Evolutionary conservation across 2,329 filamentous ascomycete genomes (phyloP).

Genomic region (Neophaeococcomyces mojaviensis): DNA sequence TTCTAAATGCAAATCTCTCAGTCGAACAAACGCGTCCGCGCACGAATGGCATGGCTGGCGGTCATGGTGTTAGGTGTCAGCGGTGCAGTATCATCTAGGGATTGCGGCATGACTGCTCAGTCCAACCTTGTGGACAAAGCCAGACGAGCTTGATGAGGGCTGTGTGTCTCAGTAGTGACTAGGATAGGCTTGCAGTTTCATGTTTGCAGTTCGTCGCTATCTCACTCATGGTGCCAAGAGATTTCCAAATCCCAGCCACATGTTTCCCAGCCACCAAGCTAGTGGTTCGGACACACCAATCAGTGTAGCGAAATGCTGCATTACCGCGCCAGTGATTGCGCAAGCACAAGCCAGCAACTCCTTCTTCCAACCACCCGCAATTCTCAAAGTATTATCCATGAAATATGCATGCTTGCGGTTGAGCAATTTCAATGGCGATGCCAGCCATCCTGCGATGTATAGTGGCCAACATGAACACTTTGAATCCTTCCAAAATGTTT

Average conservation of each 20-base stretch:
- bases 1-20: too few species aligned
- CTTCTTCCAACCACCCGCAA: constrained; percentile 3
- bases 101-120: too few species aligned
- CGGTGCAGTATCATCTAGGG: too few species aligned
- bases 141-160: too few species aligned
- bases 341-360: background rate
- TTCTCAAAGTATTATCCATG: background rate
- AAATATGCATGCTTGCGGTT: background rate
- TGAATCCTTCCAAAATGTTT: background rate
- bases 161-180: too few species aligned
- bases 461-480: background rate
- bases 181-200: too few species aligned
- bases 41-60: too few species aligned
- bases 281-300: background rate
- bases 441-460: constrained; percentile 1
- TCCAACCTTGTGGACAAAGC: too few species aligned
- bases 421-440: background rate
- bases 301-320: background rate
- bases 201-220: background rate
- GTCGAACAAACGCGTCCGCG: too few species aligned
- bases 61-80: too few species aligned
- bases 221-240: background rate
- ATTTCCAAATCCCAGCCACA: background rate
- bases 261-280: constrained; percentile 1
- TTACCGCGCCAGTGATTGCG: constrained; percentile 2